Evolutionary conservation across 352 stramenopile species (phyloP).

Genomic region (Phytophthora hybrid): DNA sequence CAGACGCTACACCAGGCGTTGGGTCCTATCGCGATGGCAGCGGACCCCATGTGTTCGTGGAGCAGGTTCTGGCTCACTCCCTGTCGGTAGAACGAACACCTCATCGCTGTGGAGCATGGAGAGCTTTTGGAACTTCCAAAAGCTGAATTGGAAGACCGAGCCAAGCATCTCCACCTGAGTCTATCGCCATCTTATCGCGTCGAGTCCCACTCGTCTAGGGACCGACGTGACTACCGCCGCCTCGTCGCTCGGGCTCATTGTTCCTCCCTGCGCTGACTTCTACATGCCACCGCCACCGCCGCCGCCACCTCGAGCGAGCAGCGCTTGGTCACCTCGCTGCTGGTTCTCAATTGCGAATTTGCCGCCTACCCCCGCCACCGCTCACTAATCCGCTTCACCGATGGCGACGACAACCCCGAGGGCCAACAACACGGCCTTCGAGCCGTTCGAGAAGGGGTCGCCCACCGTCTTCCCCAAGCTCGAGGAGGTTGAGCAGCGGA

Average conservation of each 20-base stretch:
- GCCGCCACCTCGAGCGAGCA: too few relatives aligned
- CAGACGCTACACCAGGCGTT: too few relatives aligned
- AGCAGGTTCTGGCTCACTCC: not conserved
- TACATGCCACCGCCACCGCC: conserved; percentile 10
- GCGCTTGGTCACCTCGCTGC: conserved; percentile 9
- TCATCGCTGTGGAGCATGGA: too few relatives aligned
- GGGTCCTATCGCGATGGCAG: not conserved
- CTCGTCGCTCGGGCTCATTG: conserved; percentile 6
- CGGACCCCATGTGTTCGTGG: conserved; percentile 1
- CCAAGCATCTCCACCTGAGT: not conserved
- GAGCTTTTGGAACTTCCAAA: too few relatives aligned
- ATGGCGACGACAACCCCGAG: conserved; percentile 35
- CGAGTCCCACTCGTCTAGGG: not conserved
- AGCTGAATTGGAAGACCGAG: not conserved
- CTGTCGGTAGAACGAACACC: not conserved
- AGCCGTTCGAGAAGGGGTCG: conserved; percentile 39
- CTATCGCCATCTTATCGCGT: conserved; percentile 1
- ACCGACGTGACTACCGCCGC: conserved; percentile 3
- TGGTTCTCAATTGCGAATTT: conserved; percentile 37
- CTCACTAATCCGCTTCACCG: too few relatives aligned
- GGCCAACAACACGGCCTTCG: conserved; percentile 26
- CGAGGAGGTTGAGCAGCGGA: conserved; percentile 19
- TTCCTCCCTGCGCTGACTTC: conserved; percentile 12
- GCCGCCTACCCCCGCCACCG: not conserved
- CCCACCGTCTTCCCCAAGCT: conserved; percentile 36